Percentiles rank a stretch among this genome's conserved stretches.
phyloP scores from a whole-genome alignment of 169 alveolate genomes.

The Plasmodium falciparum region DNA sequence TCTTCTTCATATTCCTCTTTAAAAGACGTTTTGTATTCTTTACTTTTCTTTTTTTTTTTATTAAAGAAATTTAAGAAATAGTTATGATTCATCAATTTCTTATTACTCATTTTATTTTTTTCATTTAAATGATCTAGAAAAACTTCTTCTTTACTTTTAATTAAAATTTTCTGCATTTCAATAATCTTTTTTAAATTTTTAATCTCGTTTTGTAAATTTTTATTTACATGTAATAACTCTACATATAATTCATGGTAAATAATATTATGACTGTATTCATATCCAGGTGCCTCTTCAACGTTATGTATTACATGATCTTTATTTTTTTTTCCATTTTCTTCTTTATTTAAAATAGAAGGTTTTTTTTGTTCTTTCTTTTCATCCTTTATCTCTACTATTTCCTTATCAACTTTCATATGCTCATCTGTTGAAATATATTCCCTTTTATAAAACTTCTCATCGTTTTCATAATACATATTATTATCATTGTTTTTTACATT shows the following conservation, averaged over 20 bases:
- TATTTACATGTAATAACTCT: conserved; percentile 61
- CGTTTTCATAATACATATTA: no score
- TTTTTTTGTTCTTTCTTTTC: background rate
- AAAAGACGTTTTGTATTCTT: conserved; percentile 5
- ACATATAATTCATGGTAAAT: conserved; percentile 71
- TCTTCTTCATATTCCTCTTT: no score
- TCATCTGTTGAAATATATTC: background rate
- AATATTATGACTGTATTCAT: conserved; percentile 59
- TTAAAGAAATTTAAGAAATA: conserved; percentile 56
- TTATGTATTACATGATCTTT: no score
- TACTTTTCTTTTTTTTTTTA: conserved; percentile 51
- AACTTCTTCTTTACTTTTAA: conserved; percentile 42
- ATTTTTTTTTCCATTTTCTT: background rate
- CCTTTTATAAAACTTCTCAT: background rate
- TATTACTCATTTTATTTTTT: conserved; percentile 33
- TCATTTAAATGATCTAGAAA: conserved; percentile 24
- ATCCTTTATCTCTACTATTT: no score
- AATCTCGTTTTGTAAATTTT: conserved; percentile 47
- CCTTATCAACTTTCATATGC: no score
- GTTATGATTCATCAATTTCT: conserved; percentile 54
- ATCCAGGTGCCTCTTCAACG: background rate
- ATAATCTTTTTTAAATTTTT: conserved; percentile 43
- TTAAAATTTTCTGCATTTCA: conserved; percentile 60
- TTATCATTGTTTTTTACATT: no score
- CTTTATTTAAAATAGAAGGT: background rate